Base-by-base conservation (phyloP, 768 basidiomycete genomes). In the Amanita thiersii region DNA sequence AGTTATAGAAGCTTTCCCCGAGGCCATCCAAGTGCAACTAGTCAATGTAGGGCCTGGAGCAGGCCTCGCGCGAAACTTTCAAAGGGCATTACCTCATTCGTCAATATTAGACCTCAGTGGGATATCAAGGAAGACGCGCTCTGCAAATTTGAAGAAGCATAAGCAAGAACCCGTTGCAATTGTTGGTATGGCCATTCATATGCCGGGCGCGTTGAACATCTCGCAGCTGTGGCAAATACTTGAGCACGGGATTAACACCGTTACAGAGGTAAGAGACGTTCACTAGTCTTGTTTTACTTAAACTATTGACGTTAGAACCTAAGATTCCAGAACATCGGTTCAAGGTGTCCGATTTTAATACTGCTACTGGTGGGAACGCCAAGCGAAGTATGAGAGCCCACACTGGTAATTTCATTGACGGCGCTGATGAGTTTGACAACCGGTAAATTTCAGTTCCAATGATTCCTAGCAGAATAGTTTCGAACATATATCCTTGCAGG, bases 301-400 rank as follows among this genome's bases (percentile, higher is more conserved):
- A 28, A 28, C 20, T 40, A 45, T 30, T 4, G 35, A 26, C 10
- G 9, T 38, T n/a, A 14, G 31, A 39, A 9, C 26, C 26, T 23
- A 53, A 86, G 85, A 75, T 86, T 29, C 84, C 84, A 2, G 56
- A 56, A 18, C 57, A 69, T 47, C 73, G 83, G 2, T 86, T 86
- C 58, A 54, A 64, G 10, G 52, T 71, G 17, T 52, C 61, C 4
- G 58, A 66, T 11, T 73, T 72, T 47, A 55, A 51, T n/a, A 52
- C 52, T 4, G 43, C 37, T 15, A 52, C 53, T 26, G 28, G 20
- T 18, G n/a, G 17, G 6, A 52, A 55, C 5, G 44, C 61, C 5
- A 62, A 62, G 23, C 72, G 70, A 21, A 55, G 55, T 20, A 69
- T 78, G 61, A 73, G 68, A 48, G 69, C 72, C 9, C 64, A 60